Conservation (phyloP, 371 early-diverging fungal genomes). For the Coemansia sp. region DNA sequence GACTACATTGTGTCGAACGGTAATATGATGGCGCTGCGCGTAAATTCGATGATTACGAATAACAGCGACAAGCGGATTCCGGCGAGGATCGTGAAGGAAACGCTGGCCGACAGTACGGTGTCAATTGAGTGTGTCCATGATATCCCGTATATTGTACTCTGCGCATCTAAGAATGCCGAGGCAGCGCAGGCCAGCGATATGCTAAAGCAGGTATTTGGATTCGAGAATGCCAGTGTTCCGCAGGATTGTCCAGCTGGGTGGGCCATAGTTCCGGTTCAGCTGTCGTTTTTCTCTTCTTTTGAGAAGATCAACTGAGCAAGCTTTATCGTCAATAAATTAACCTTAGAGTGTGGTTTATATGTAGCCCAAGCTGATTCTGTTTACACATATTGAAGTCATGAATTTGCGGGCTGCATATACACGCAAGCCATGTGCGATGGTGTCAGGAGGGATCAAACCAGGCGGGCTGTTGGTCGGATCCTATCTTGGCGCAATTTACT, state of each 20-base stretch:
- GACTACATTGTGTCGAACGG: conserved; percentile 46
- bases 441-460: no score
- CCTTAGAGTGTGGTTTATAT: not conserved
- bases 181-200: not conserved
- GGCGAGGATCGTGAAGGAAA: not conserved
- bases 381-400: no score
- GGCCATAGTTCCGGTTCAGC: conserved; percentile 28
- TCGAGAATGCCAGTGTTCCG: conserved; percentile 15
- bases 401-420: no score
- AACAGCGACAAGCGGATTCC: not conserved
- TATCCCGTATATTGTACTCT: not conserved
- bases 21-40: conserved; percentile 32
- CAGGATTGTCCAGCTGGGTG: conserved; percentile 23
- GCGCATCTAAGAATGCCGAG: not conserved
- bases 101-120: not conserved
- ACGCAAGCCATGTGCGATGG: no score
- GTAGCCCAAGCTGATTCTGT: no score
- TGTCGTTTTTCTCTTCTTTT: conserved; percentile 8
- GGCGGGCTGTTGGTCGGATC: no score
- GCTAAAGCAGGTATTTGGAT: conserved; percentile 16
- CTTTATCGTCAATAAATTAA: no score
- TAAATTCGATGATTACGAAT: conserved; percentile 14
- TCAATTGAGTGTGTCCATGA: not conserved
- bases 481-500: no score
- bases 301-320: not conserved